Base-by-base conservation (phyloP, 257 asterid genomes). In the Solanum chiquidenum region DNA sequence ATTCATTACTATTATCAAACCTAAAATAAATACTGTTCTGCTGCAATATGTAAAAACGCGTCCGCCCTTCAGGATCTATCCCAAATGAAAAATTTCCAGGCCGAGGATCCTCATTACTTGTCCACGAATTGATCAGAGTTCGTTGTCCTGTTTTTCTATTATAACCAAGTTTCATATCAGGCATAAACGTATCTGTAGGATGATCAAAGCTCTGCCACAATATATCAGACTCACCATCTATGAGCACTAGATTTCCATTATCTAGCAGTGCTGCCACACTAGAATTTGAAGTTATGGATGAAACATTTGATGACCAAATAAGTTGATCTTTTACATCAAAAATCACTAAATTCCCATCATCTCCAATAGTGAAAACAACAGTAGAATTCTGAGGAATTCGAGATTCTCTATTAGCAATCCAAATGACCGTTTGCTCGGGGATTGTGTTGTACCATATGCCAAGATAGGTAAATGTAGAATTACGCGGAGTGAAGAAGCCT, bases 291-390 rank as follows among this genome's bases (percentile, higher is more conserved):
- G 58, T 49, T 6, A 29, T 29, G 14, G 88, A 44, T 13, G 82
- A 35, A 42, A 76, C 12, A 64, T 88, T 85, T 10, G 90, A 75
- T 12, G 90, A 88, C 88, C 88, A 88, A 40, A 85, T 85, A 2
- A 10, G 38, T 20, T n/a, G 49, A 23, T 23, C n/a, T 18, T 33
- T 12, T 6, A 46, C 87, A 1, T 84, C 84, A 13, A 60, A 21
- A 66, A 88, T 52, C 31, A 73, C 86, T 12, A 88, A 85, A 75
- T 88, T 84, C 21, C 88, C 88, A 42, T 85, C 58, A 46, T 85
- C 20, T 0, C 68, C 37, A 18, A 86, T 14, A 16, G 49, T 46
- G 34, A 84, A 34, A 64, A 83, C 62, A 27, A 12, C 40, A 60
- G 35, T 4, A 33, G 86, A 85, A 21, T 84, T 12, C 42, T 5